Evolutionary conservation across 106 monocot species (phyloP).

Genomic region (Allium fistulosum): DNA sequence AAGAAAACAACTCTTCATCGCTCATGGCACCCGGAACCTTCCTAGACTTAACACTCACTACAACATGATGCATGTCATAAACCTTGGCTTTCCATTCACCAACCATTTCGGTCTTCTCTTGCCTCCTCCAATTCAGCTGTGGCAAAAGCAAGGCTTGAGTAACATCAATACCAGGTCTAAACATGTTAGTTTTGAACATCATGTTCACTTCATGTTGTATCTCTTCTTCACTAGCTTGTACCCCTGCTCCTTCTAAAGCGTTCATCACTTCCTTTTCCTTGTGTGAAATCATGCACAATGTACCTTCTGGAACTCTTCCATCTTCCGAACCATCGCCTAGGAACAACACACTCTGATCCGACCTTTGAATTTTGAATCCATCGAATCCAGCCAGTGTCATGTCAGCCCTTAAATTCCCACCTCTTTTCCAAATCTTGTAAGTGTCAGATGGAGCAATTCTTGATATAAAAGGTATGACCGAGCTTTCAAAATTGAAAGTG

Average conservation of each 20-base stretch:
- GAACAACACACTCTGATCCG: constrained; percentile 79
- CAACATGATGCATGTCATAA: constrained; percentile 92
- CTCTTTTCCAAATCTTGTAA: constrained; percentile 90
- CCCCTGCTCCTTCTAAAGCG: constrained; percentile 71
- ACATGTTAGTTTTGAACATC: constrained; percentile 78
- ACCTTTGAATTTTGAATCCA: constrained; percentile 71
- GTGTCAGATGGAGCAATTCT: constrained; percentile 92
- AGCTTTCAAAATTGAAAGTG: constrained; percentile 93
- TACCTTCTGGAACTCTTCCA: constrained; percentile 49
- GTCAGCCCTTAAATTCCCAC: constrained; percentile 80
- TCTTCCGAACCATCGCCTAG: constrained; percentile 86
- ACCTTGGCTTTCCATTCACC: constrained; percentile 87
- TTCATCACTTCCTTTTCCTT: constrained; percentile 84
- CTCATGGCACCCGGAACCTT: constrained; percentile 77
- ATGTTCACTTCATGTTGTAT: constrained; percentile 63
- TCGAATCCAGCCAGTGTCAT: constrained; percentile 95
- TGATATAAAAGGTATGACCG: constrained; percentile 88
- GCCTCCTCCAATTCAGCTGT: constrained; percentile 77
- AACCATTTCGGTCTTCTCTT: constrained; percentile 83
- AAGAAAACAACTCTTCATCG: constrained; percentile 66
- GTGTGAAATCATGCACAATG: constrained; percentile 73
- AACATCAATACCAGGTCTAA: constrained; percentile 84
- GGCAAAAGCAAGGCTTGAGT: constrained; percentile 79
- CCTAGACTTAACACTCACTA: constrained; percentile 89
- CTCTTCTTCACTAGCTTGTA: constrained; percentile 55